Evolutionary conservation across 495 filamentous ascomycete species (phyloP).

Genomic region (Penicillium cataractarum): DNA sequence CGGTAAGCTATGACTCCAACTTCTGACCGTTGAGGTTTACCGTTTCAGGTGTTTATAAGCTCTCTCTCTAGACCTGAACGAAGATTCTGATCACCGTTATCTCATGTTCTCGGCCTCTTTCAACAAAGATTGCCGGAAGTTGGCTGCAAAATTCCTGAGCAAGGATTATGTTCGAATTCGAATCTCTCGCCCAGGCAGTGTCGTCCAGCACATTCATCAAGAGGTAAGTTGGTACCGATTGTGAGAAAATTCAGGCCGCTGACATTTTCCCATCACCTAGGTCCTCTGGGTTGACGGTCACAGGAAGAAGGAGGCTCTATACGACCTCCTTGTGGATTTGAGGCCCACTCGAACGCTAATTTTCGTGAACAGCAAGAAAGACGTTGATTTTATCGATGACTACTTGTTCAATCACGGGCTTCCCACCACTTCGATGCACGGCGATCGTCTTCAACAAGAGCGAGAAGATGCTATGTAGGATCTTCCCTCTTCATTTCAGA

Average conservation of each 20-base stretch:
- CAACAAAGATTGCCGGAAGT: slow-evolving; percentile 69
- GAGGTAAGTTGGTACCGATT: slow-evolving; percentile 35
- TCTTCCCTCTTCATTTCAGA: not conserved
- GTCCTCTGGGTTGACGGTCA: slow-evolving; percentile 63
- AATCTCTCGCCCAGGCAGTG: slow-evolving; percentile 82
- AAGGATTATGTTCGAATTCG: slow-evolving; percentile 73
- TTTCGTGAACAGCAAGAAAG: slow-evolving; percentile 81
- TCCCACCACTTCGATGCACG: slow-evolving; percentile 84
- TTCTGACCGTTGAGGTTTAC: not conserved
- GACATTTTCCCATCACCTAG: slow-evolving; percentile 22
- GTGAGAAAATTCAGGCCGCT: not conserved
- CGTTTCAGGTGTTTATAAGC: not conserved
- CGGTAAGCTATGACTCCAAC: slow-evolving; percentile 53
- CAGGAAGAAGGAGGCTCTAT: slow-evolving; percentile 69
- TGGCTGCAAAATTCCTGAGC: slow-evolving; percentile 75
- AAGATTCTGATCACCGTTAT: slow-evolving; percentile 79
- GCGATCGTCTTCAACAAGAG: slow-evolving; percentile 85
- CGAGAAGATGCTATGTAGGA: slow-evolving; percentile 88
- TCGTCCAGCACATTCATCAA: slow-evolving; percentile 80
- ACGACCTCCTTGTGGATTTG: slow-evolving; percentile 70
- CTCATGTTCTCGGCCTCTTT: slow-evolving; percentile 97
- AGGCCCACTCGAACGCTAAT: slow-evolving; percentile 81
- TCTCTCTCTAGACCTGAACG: slow-evolving; percentile 62
- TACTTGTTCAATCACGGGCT: slow-evolving; percentile 77
- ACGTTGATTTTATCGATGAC: slow-evolving; percentile 83